Base-by-base conservation (phyloP, 1,139 yeast species). In the Nadsonia commutata region DNA sequence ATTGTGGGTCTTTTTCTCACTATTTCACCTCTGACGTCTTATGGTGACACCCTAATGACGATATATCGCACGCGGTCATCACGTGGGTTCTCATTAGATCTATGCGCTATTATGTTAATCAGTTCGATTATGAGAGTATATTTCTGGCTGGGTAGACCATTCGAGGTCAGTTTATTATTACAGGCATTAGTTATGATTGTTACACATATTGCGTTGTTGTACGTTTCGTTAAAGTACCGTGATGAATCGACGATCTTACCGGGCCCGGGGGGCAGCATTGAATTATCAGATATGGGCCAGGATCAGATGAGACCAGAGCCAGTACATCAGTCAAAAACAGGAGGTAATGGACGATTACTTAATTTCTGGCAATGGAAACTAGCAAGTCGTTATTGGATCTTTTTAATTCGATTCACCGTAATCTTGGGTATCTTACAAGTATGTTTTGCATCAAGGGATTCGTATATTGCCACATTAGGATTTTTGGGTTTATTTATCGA, bases 351-450 rank as follows among this genome's bases (percentile, higher is more conserved):
- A 36, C 43, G 2, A 31, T 22, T 2, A 37, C 40, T 13, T 36
- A 62, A 69, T 36, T 83, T 85, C 55, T 85, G 96, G 95, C 94
- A 84, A 59, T 85, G 95, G 95, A 68, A 72, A 49, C 68, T 75
- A 5, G 72, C 76, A 44, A 55, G 48, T 2, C 63, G 60, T 18
- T 85, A 77, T 61, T 83, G 94, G 94, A 67, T 63, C 51, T 84
- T 80, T 55, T 54, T 85, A 6, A 54, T 59, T 0, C 55, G 63
- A n/a, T 80, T 81, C 50, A 52, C 74, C 1, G 52, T 58, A 0
- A 42, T 57, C 1, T 59, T 77, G 22, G 58, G 65, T 0, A 46
- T 67, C 2, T 50, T 74, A 16, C 80, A 85, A 13, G 39, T 67
- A 0, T 20, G 71, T 0, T 64, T 79, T 40, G 65, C 66, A 19